Percentiles rank a stretch among this genome's conserved stretches.
Evolutionary conservation across 2,329 filamentous ascomycete genomes (phyloP).

Genomic region (Monosporascus sp.): DNA sequence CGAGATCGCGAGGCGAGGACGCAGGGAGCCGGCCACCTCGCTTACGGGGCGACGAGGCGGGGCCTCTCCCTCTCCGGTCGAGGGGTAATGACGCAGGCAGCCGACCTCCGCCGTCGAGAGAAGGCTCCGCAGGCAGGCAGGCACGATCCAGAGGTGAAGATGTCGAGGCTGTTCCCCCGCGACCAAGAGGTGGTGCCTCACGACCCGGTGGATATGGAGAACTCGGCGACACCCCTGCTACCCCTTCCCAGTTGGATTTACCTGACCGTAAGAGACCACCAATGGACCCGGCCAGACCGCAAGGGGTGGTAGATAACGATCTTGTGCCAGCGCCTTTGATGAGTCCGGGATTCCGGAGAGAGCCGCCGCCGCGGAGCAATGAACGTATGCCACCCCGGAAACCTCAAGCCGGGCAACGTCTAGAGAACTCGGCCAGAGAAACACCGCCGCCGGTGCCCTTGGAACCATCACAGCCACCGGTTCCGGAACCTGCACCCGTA

Average conservation of each 20-base stretch:
- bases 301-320: constrained; percentile 42
- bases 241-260: constrained; percentile 38
- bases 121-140: too few species aligned
- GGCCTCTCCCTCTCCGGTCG: neutral
- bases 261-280: constrained; percentile 62
- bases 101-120: constrained; percentile 1
- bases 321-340: constrained; percentile 55
- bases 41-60: neutral
- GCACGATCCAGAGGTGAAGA: too few species aligned
- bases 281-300: constrained; percentile 55
- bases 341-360: constrained; percentile 43
- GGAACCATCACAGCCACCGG: constrained; percentile 1
- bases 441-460: constrained; percentile 19
- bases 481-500: constrained; percentile 11
- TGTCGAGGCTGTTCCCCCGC: too few species aligned
- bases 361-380: constrained; percentile 48
- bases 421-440: constrained; percentile 29
- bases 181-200: constrained; percentile 44
- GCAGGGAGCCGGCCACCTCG: neutral
- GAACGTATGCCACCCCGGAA: constrained; percentile 44
- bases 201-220: constrained; percentile 34
- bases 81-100: neutral
- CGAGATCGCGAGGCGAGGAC: neutral
- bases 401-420: constrained; percentile 31
- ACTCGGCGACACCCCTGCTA: constrained; percentile 30